A percentile compares a stretch with the other conserved stretches of the same genome.
Conservation (phyloP, 2,329 filamentous ascomycete genomes). For the Talaromyces sp. region DNA sequence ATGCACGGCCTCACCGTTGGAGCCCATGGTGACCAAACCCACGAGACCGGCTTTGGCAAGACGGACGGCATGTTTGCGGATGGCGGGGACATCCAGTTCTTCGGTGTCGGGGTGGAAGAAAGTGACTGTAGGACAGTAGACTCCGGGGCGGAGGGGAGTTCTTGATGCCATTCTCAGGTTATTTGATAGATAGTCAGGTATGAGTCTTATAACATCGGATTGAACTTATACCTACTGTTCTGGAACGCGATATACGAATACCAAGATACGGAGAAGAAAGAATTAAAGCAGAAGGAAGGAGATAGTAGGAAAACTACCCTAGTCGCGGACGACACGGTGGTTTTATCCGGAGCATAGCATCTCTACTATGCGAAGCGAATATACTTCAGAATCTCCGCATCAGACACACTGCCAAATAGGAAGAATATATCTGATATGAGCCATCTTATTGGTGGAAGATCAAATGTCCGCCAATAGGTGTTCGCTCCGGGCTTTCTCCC, state of each 20-base stretch:
- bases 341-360: background rate
- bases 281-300: background rate
- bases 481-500: background rate
- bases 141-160: constrained; percentile 71
- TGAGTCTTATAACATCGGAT: background rate
- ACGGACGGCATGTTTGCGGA: constrained; percentile 76
- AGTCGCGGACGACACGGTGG: background rate
- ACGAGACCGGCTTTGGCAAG: constrained; percentile 74
- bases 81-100: constrained; percentile 74
- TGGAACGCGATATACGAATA: background rate
- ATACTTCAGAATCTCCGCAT: background rate
- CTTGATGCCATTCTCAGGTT: constrained; percentile 21
- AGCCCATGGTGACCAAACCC: constrained; percentile 82
- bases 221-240: background rate
- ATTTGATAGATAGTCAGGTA: background rate
- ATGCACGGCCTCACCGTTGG: constrained; percentile 86
- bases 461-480: constrained; percentile 17
- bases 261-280: background rate
- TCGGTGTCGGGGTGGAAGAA: constrained; percentile 84
- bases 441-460: constrained; percentile 8
- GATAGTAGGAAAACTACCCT: too few relatives aligned
- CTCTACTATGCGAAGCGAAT: background rate
- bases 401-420: background rate
- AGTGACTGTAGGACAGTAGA: constrained; percentile 86
- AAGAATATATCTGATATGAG: background rate